phyloP scores from a whole-genome alignment of 139 green algal species.

The Penium margaritaceum region DNA sequence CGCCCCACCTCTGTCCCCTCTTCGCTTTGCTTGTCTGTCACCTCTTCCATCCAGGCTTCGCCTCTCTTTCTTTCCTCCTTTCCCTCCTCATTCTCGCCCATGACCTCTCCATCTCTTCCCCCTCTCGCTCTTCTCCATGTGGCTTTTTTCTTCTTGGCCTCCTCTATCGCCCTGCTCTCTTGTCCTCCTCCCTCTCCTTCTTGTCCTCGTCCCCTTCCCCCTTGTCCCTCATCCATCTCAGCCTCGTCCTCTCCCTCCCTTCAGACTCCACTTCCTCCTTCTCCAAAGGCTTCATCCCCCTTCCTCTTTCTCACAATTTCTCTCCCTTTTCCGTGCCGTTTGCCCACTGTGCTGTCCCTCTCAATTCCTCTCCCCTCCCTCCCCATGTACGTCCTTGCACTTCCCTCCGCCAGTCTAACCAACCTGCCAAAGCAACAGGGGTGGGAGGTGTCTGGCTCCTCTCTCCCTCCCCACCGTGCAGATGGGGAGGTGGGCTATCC shows the following conservation, averaged over 20 bases:
- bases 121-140: background rate
- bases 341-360: background rate
- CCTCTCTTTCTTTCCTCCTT: too few relatives aligned
- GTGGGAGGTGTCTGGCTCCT: conserved; percentile 6
- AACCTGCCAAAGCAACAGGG: background rate
- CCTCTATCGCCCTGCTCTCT: background rate
- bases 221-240: background rate
- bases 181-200: conserved; percentile 8
- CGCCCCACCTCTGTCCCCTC: too few relatives aligned
- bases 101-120: too few relatives aligned
- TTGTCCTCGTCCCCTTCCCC: background rate
- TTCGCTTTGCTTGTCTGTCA: too few relatives aligned
- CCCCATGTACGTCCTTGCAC: background rate
- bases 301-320: background rate
- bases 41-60: too few relatives aligned
- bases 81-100: too few relatives aligned
- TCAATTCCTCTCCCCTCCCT: conserved; percentile 11
- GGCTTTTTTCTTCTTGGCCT: background rate
- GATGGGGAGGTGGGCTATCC: background rate
- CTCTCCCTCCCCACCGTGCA: background rate
- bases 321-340: background rate
- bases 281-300: background rate
- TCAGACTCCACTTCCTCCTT: background rate
- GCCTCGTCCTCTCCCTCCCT: conserved; percentile 20
- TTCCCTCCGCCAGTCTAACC: background rate